Percentiles rank a stretch among this genome's conserved stretches.
phyloP scores from a whole-genome alignment of 2,329 filamentous ascomycete genomes.

The Fusarium goolgardi region DNA sequence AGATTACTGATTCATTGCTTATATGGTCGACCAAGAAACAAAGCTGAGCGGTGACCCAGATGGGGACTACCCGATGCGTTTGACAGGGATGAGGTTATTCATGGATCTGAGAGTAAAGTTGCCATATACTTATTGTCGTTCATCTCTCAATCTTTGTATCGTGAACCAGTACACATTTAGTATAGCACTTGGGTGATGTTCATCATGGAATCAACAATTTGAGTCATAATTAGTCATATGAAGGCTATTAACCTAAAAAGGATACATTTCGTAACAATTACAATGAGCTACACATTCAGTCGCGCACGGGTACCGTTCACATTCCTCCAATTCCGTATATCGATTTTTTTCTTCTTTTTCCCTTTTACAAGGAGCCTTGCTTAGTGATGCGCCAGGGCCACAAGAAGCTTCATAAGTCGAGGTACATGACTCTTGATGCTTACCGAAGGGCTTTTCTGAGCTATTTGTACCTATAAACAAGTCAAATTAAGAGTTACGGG shows the following conservation, averaged over 20 bases:
- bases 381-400: constrained; percentile 26
- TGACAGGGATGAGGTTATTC: constrained; percentile 19
- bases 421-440: constrained; percentile 21
- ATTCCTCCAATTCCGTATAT: background rate
- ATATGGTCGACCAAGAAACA: constrained; percentile 24
- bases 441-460: constrained; percentile 6
- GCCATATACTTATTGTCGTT: constrained; percentile 13
- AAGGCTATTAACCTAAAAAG: constrained; percentile 1
- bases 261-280: background rate
- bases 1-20: constrained; percentile 5
- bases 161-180: constrained; percentile 13
- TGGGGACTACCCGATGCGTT: constrained; percentile 35
- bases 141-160: constrained; percentile 11
- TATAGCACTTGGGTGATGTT: background rate
- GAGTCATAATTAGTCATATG: constrained; percentile 11
- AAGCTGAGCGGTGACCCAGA: constrained; percentile 23
- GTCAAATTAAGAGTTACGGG: background rate
- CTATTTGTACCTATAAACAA: background rate
- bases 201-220: constrained; percentile 12
- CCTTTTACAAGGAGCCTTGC: constrained; percentile 25
- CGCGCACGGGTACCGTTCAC: background rate
- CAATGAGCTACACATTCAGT: background rate
- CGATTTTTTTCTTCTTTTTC: constrained; percentile 13
- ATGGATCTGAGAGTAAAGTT: constrained; percentile 4
- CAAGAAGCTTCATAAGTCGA: constrained; percentile 32